These are phyloP conservation scores for Gnaphalium uliginosum DNA, from an alignment of 129 eudicot species.

Conservation along the genomic window DNA sequence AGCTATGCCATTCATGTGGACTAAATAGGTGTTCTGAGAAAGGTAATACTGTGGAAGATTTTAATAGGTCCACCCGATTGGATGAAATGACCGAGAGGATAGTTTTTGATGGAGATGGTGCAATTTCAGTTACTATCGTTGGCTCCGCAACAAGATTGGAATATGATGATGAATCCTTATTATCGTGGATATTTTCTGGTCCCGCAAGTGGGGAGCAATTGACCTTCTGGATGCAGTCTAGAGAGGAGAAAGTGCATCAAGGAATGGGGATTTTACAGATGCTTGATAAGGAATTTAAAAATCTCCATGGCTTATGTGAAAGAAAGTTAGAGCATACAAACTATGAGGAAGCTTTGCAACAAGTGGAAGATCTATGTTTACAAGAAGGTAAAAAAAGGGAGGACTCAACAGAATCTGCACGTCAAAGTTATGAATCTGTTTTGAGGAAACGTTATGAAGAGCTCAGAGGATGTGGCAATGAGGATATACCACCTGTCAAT, in stretches of 20 bases:
- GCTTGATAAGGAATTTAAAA: conserved; percentile 64
- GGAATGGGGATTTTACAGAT: conserved; percentile 55
- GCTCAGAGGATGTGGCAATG: conserved; percentile 52
- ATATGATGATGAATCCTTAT: conserved; percentile 56
- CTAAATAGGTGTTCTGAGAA: conserved; percentile 62
- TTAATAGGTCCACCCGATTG: conserved; percentile 15
- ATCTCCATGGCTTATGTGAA: conserved; percentile 72
- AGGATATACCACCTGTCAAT: conserved; percentile 27
- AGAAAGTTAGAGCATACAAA: conserved; percentile 70
- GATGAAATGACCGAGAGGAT: conserved; percentile 45
- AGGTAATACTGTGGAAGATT: conserved; percentile 45
- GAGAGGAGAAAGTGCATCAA: conserved; percentile 71
- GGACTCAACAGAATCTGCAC: conserved; percentile 46
- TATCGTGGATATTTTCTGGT: conserved; percentile 87
- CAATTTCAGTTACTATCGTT: conserved; percentile 39
- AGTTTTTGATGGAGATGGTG: conserved; percentile 50
- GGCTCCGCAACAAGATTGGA: too few species aligned
- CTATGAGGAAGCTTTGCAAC: conserved; percentile 78
- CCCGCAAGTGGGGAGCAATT: conserved; percentile 64
- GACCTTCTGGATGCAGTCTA: conserved; percentile 47
- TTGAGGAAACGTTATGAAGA: conserved; percentile 70
- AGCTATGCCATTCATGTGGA: conserved; percentile 74
- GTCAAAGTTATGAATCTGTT: conserved; percentile 64
- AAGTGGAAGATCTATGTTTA: conserved; percentile 67
- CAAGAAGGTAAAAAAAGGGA: conserved; percentile 86